These are phyloP conservation scores for Aspergillus pseudoglaucus DNA, from an alignment of 2,329 filamentous ascomycete species.

Conservation along the genomic window DNA sequence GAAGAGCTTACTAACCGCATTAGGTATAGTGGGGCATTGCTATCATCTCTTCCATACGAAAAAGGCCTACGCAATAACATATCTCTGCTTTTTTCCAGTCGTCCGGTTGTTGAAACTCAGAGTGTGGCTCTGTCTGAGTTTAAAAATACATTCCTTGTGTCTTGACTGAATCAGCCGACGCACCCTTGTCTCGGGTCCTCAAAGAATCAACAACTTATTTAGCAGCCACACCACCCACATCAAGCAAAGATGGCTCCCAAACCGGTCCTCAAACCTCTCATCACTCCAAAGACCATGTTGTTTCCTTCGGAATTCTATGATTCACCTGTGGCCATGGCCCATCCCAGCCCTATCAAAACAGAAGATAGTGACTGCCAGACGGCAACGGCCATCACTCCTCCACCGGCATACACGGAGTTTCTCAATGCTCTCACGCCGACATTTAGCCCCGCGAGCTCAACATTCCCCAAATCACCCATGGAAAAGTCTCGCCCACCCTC, in stretches of 20 bases:
- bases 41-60: no score
- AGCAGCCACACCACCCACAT: not conserved
- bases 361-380: conserved; percentile 50
- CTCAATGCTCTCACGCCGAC: no score
- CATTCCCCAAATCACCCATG: conserved; percentile 40
- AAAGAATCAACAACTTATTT: no score
- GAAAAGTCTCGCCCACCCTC: conserved; percentile 8
- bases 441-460: conserved; percentile 55
- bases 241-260: conserved; percentile 19
- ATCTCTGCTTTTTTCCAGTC: no score
- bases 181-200: no score
- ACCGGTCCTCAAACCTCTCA: conserved; percentile 32
- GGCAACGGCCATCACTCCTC: conserved; percentile 78
- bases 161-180: no score
- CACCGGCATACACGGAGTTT: conserved; percentile 71
- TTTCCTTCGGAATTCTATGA: conserved; percentile 54
- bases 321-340: conserved; percentile 45
- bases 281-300: conserved; percentile 35
- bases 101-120: no score
- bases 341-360: conserved; percentile 61
- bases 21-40: no score
- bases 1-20: no score
- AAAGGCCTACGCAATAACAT: no score
- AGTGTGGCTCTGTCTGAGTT: no score
- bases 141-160: no score